A percentile compares a stretch with the other conserved stretches of the same genome.
These are phyloP conservation scores for Leccinellum rugosiceps DNA, from an alignment of 768 basidiomycete genomes.

Conservation along the genomic window DNA sequence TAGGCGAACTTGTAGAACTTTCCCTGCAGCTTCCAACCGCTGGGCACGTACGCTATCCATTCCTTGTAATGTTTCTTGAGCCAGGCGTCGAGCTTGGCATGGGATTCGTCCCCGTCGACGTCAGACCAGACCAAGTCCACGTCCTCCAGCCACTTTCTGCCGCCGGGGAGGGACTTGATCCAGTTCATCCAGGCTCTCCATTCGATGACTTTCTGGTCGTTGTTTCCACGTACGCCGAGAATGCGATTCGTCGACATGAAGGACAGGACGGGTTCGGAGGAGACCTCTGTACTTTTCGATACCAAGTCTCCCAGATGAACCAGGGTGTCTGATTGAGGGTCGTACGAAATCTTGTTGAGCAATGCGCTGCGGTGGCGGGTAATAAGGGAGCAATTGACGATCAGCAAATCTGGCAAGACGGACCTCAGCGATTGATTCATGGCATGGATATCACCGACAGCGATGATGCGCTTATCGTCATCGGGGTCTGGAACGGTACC, in stretches of 20 bases:
- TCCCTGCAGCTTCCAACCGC: slow-evolving; percentile 70
- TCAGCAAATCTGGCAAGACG: slow-evolving; percentile 22
- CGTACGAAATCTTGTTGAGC: slow-evolving; percentile 58
- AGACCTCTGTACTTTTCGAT: slow-evolving; percentile 53
- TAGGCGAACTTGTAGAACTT: slow-evolving; percentile 78
- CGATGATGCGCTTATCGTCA: slow-evolving; percentile 54
- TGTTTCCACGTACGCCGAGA: slow-evolving; percentile 87
- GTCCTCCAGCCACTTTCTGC: slow-evolving; percentile 51
- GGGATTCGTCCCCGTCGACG: slow-evolving; percentile 27
- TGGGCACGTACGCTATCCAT: slow-evolving; percentile 54
- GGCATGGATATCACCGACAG: slow-evolving; percentile 89
- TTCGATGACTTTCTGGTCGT: slow-evolving; percentile 88
- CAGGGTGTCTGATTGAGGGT: slow-evolving; percentile 59
- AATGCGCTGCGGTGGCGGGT: slow-evolving; percentile 46
- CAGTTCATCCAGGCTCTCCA: slow-evolving; percentile 88
- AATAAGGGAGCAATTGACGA: not conserved
- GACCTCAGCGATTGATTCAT: slow-evolving; percentile 68
- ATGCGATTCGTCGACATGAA: slow-evolving; percentile 64
- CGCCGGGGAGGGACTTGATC: slow-evolving; percentile 48
- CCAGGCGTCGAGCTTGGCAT: slow-evolving; percentile 35
- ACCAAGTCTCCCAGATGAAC: slow-evolving; percentile 84
- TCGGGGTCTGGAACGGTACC: slow-evolving; percentile 41
- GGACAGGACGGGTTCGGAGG: slow-evolving; percentile 60
- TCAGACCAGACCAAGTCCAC: slow-evolving; percentile 44
- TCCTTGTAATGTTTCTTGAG: slow-evolving; percentile 32